Base-by-base conservation (phyloP, 164 flowering plant species). In the Magnolia sinica region DNA sequence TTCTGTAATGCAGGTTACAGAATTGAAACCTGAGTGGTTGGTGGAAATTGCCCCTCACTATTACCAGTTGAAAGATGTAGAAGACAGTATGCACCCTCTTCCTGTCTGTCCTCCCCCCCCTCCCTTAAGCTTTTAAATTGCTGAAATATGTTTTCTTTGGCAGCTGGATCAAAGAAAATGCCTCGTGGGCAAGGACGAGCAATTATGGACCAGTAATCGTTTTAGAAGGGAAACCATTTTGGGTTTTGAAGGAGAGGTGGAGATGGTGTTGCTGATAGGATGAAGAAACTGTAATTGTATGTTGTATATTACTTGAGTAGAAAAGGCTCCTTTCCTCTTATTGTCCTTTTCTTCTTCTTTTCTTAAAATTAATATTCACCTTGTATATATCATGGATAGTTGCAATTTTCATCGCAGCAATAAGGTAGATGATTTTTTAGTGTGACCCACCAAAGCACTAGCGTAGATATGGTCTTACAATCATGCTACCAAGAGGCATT, bases 21-120 rank as follows among this genome's bases (percentile, higher is more conserved):
- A 94, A 77, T 80, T 96, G 51, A 96, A 94, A 79, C 94, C 97
- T 8, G 94, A 94, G 27, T 96, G 99, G 99, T 75, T 96, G 86
- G 90, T 92, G 50, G 98, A 96, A 70, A 91, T 94, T 69, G 97
- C 97, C n/a, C 97, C 98, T 1, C 98, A 92, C 74, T 96, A 86
- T 75, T 94, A 96, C 82, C 94, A 94, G 80, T 45, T 88, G 79
- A 96, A 94, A 85, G 98, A 96, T 74, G 95, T 94, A 64, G 96
- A 96, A 87, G 99, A 94, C 79, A 2, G 98, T 95, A 90, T 69
- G 87, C 69, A 51, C 78, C 74, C 84, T 86, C 80, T 84, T 82
- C 68, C 77, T 79, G 27, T 63, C 52, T 45, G 52, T 63, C 51
- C 70, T 75, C 73, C 23, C 64, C 52, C 3, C 31, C 2, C 29